Base-by-base conservation (phyloP, 2,329 filamentous ascomycete genomes). In the Penicillium vulpinum region DNA sequence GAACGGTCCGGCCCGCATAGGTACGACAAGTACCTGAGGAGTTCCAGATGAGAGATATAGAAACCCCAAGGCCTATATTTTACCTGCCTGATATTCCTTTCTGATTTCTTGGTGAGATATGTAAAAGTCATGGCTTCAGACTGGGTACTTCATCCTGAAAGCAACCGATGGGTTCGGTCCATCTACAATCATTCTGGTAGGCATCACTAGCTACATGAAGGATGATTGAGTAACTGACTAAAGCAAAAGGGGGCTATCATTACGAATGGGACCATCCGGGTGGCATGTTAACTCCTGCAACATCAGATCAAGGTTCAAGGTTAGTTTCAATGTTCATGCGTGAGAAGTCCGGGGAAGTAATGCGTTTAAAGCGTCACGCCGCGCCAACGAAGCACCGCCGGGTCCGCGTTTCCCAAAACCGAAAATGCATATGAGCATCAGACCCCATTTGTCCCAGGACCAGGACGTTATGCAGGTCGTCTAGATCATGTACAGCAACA, bases 131-230 rank as follows among this genome's bases (percentile, higher is more conserved):
- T 57, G 57, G 24, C 50, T 9, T 21, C 48, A 13, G 24, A 55
- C 24, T 55, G 53, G 59, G 16, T 18, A 36, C 22, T 50, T 26
- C 50, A 57, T 31, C 0, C 18, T 15, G 43, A 55, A 18, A 48
- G 24, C 28, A 52, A 49, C 36, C 50, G 57, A n/a, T 49, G 38
- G 35, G 51, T 49, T 49, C 59, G 51, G 22, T 31, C 41, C 8
- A 43, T 50, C n/a, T 39, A 57, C 35, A 45, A 50, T 33, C 38
- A 43, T 21, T 45, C 46, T 13, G 53, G 53, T 57, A 22, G 22
- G 35, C 16, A 21, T 28, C 10, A 22, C 18, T 24, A 26, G 26
- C 15, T 24, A 24, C 21, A 16, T 18, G 6, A 16, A 31, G 7
- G 11, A 18, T 9, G 26, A 24, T 24, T 41, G 3, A 22, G 10